Base-by-base conservation (phyloP, 306 rosid genomes). In the Castanea sativa region DNA sequence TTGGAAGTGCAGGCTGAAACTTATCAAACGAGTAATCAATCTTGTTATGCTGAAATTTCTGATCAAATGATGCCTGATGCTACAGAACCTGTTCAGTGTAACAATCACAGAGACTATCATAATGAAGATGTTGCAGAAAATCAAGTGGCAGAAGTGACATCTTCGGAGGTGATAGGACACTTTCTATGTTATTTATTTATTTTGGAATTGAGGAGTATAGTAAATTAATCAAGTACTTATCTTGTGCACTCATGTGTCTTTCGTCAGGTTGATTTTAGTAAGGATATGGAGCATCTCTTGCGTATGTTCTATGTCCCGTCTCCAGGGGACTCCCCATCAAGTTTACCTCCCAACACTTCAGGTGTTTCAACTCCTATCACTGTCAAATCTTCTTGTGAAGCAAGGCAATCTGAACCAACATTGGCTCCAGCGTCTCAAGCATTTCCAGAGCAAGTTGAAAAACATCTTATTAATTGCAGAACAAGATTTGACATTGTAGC, bases 401-500 rank as follows among this genome's bases (percentile, higher is more conserved):
- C 89, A 55, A 60, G 73, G n/a, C 83, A 52, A 13, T 49, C 53
- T 49, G 53, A 49, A 13, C 53, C 53, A 49, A 12, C 53, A 3
- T 49, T 49, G 16, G 55, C 73, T 87, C 83, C 85, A 15, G 85
- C 74, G 55, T 87, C 91, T 12, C 53, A 49, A 49, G 53, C 16
- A 13, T 49, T 49, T 11, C 5, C 15, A 0, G 16, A 49, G 53
- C 53, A 49, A 49, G 53, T 13, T 49, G 53, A 12, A 49, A 49
- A 49, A 16, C 53, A 49, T 49, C 12, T 11, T 43, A 43, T 9
- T 43, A 43, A 43, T 35, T 35, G 41, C 8, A 79, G 92, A 92
- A 67, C 85, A 90, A 0, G 96, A 94, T 16, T 96, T 88, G 73
- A 94, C 81, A 43, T 94, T 45, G 94, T 88, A 72, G 83, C 33